phyloP scores from a whole-genome alignment of 805 yeast species.

The Candida awuae region DNA sequence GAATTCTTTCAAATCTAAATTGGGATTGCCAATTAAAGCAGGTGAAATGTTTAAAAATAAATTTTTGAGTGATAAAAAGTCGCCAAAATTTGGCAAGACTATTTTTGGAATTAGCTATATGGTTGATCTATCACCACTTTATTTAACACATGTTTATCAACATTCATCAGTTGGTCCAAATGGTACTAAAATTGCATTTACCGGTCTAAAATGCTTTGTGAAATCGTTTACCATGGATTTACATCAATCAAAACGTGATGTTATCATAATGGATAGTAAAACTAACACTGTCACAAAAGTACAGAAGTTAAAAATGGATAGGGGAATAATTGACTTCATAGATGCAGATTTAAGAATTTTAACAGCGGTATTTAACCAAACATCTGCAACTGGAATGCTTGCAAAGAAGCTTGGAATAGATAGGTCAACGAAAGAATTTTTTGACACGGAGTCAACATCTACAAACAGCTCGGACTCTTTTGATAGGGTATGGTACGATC shows the following conservation, averaged over 20 bases:
- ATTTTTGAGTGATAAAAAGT: constrained; percentile 16
- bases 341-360: constrained; percentile 63
- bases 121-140: constrained; percentile 64
- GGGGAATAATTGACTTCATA: constrained; percentile 63
- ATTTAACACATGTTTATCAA: constrained; percentile 63
- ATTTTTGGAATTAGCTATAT: constrained; percentile 73
- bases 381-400: constrained; percentile 37
- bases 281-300: constrained; percentile 37
- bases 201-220: constrained; percentile 65
- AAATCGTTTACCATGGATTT: constrained; percentile 52
- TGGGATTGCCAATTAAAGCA: constrained; percentile 68
- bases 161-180: constrained; percentile 34
- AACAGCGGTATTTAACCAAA: constrained; percentile 55
- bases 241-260: constrained; percentile 50
- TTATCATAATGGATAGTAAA: constrained; percentile 27
- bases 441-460: constrained; percentile 15
- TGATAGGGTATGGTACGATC: constrained; percentile 53
- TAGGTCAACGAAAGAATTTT: constrained; percentile 12
- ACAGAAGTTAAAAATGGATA: constrained; percentile 50
- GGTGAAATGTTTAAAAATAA: constrained; percentile 62
- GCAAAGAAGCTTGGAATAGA: constrained; percentile 28
- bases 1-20: constrained; percentile 69
- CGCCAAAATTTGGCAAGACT: constrained; percentile 27
- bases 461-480: constrained; percentile 12
- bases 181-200: constrained; percentile 40